Evolutionary conservation across 257 asterid genomes (phyloP).

Genomic region (Solanum ossicruentum): DNA sequence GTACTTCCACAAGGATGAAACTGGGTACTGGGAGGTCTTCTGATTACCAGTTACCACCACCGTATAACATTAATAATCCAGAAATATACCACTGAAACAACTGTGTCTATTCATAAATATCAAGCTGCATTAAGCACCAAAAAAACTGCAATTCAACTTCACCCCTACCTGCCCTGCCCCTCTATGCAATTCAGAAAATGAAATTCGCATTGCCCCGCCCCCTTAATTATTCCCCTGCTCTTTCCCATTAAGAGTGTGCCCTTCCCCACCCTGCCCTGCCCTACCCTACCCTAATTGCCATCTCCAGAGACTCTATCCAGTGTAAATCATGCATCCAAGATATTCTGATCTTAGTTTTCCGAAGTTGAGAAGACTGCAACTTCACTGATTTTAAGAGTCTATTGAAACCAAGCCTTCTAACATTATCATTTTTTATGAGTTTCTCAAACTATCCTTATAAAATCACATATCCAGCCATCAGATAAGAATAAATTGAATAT

Average conservation of each 20-base stretch:
- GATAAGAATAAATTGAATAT: neutral
- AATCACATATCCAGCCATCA: neutral
- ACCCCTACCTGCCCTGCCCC: no score
- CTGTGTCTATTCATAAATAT: no score
- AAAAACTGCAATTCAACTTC: no score
- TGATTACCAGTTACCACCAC: neutral
- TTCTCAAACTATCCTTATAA: neutral
- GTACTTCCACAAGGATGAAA: neutral
- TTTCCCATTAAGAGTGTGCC: no score
- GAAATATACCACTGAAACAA: no score
- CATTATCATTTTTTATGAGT: neutral
- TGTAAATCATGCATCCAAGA: neutral
- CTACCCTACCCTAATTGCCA: no score
- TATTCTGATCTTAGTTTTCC: neutral
- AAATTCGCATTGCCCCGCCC: no score
- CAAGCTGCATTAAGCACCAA: no score
- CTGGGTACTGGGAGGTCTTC: conserved; percentile 9
- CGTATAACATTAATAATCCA: no score
- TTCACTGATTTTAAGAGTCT: neutral
- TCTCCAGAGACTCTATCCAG: neutral
- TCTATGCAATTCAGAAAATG: no score
- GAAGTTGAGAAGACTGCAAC: neutral
- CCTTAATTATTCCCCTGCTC: no score
- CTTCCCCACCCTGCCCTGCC: no score
- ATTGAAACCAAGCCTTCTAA: neutral